Evolutionary conservation across 345 rosid species (phyloP).

Genomic region (Capsella bursapastoris): DNA sequence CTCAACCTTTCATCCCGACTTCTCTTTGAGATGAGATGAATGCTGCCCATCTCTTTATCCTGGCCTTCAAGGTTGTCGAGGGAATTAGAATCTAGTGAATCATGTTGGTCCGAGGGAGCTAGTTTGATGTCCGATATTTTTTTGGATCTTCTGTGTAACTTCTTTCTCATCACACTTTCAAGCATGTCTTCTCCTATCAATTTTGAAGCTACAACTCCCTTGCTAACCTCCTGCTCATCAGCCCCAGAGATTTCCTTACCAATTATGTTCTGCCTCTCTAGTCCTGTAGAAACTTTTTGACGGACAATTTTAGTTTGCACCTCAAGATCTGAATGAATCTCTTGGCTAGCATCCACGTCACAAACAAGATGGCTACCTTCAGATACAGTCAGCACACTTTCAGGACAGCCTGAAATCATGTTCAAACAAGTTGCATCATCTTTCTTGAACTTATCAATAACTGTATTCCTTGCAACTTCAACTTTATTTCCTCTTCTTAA

Average conservation of each 20-base stretch:
- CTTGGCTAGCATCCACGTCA: constrained; percentile 49
- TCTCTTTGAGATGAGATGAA: constrained; percentile 46
- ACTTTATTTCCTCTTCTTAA: constrained; percentile 79
- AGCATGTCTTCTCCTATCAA: constrained; percentile 44
- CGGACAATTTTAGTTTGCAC: constrained; percentile 36
- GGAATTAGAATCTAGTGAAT: constrained; percentile 36
- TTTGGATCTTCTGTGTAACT: constrained; percentile 69
- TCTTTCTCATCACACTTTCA: constrained; percentile 52
- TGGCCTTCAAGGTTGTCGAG: constrained; percentile 41
- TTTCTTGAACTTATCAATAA: constrained; percentile 42
- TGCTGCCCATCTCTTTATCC: constrained; percentile 37
- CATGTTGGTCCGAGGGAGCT: constrained; percentile 45
- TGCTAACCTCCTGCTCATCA: constrained; percentile 47
- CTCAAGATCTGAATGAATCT: constrained; percentile 36
- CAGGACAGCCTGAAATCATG: constrained; percentile 43
- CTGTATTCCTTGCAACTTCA: constrained; percentile 57
- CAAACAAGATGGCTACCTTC: constrained; percentile 46
- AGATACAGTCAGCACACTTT: constrained; percentile 51
- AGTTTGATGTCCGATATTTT: constrained; percentile 67
- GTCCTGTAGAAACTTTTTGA: constrained; percentile 46
- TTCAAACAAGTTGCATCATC: constrained; percentile 34
- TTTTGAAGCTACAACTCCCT: constrained; percentile 48
- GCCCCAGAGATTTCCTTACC: constrained; percentile 38
- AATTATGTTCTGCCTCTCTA: constrained; percentile 29
- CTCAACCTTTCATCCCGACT: constrained; percentile 42